Base-by-base conservation (phyloP, 495 filamentous ascomycete genomes). In the Achaetomiella virescens region DNA sequence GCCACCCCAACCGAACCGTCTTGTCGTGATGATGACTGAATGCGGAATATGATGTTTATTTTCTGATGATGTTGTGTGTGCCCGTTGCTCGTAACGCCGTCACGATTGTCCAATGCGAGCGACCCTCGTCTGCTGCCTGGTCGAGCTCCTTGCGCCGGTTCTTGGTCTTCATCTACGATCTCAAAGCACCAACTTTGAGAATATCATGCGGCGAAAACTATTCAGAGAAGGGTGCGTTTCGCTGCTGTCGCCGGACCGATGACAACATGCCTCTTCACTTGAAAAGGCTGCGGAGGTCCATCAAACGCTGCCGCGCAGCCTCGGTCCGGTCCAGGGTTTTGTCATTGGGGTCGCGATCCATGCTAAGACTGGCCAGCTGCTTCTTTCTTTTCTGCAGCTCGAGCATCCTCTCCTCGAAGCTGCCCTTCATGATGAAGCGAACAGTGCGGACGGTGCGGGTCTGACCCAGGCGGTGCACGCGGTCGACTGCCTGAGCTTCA, bases 391-490 rank as follows among this genome's bases (percentile, higher is more conserved):
- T 81, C 58, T 96, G 91, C 48, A 98, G 72, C 54, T 86, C 78
- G 3, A 95, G 73, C 78, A 98, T 95, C 76, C 90, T 93, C 75
- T 95, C 89, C 70, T 98, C 93, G 51, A 98, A 95, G 62, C 88
- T 95, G 54, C 79, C 75, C 27, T 78, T 78, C 89, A 97, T 97
- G 68, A 97, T 84, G 68, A 85, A 97, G 35, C 90, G 82, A 14
- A 84, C 81, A 1, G 88, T 95, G 10, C 78, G 79, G 4, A 98
- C 93, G 24, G 84, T 79, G 8, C 92, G 79, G 62, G 79, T 92
- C 74, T 98, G 93, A 0, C 93, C 93, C 18, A 98, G 78, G 17
- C 93, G 86, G 66, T 98, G 93, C 22, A 98, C 87, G 41, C 93
- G 88, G 63, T 98, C 93, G 8, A 98, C 78, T 4, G 93, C 93